A percentile compares a stretch with the other conserved stretches of the same genome.
These are phyloP conservation scores for Colletotrichum cordylinicola DNA, from an alignment of 2,329 filamentous ascomycete genomes.

Conservation along the genomic window DNA sequence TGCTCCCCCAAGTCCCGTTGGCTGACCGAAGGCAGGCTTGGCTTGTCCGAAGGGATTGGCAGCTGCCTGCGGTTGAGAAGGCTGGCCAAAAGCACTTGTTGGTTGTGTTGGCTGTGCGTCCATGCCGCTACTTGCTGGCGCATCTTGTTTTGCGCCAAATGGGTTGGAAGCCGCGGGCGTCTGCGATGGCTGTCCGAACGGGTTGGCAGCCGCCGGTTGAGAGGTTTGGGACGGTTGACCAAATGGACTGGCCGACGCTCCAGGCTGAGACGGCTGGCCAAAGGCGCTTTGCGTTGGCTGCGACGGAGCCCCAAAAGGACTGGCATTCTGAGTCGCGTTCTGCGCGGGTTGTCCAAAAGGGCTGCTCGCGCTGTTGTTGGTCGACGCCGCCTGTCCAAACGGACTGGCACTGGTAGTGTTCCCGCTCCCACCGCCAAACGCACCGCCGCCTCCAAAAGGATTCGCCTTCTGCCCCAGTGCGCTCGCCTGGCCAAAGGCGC, in stretches of 20 bases:
- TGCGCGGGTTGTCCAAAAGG: constrained; percentile 16
- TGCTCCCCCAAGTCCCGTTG: constrained; percentile 4
- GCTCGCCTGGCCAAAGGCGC: constrained; percentile 42
- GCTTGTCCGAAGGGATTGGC: constrained; percentile 37
- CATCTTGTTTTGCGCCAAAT: constrained; percentile 27
- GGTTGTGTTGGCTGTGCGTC: constrained; percentile 15
- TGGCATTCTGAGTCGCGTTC: neutral
- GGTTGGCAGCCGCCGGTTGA: constrained; percentile 22
- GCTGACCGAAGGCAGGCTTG: constrained; percentile 32
- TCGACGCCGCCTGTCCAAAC: constrained; percentile 14
- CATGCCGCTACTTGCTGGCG: neutral
- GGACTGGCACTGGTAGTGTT: neutral
- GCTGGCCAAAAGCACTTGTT: constrained; percentile 35
- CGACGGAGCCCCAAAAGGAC: neutral
- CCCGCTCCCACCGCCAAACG: constrained; percentile 18
- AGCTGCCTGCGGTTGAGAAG: constrained; percentile 6
- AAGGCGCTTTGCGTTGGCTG: neutral
- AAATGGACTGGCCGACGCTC: neutral
- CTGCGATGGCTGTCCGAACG: constrained; percentile 23
- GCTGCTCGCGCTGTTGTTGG: constrained; percentile 1
- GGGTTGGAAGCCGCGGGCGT: constrained; percentile 27
- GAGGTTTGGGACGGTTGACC: constrained; percentile 1
- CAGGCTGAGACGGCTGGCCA: neutral
- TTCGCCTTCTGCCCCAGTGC: constrained; percentile 43
- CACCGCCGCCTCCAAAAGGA: constrained; percentile 37